Evolutionary conservation across 192 early-diverging fungal genomes (phyloP), one percentile per base, ranked within the genome.

Genomic region (Coemansia sp.): DNA sequence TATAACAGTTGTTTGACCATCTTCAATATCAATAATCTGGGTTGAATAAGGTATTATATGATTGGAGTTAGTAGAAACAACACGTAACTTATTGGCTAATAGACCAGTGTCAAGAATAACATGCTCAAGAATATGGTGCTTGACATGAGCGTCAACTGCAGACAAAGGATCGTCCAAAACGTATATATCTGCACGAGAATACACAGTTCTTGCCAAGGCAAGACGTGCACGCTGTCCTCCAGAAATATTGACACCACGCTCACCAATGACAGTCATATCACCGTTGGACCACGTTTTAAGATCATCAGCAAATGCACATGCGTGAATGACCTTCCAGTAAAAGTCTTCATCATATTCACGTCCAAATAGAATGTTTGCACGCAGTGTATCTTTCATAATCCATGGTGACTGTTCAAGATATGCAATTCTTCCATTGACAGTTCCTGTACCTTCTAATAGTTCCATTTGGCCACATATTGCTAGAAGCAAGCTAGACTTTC

Each of bases 351-450:
- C 81, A 37, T 72, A 85, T 0, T 64, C 47, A 8, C 77, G 81
- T 0, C 91, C 90, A 75, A 94, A 92, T 24, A 91, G 41, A 73
- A 93, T 85, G 57, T 94, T 94, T 6, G 85, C 85, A 15, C 83
- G 80, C 17, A 93, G 66, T 0, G 89, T 86, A 41, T 64, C 63
- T 55, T 76, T 69, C 59, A 69, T 65, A 22, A 76, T 69, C 51
- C 57, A 60, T 7, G 62, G 57, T 3, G 53, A 22, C 23, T 76
- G 73, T 37, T 61, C 59, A 17, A 70, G 17, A 15, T 66, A 62
- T 5, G 57, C 73, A 33, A 76, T 56, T 1, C 24, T 37, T 0
- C 73, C 73, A 39, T 22, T 19, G 6, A 64, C 49, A 1, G 49
- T 22, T 5, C 79, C 75, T 1, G 64, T 15, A 0, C 82, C 82